Evolutionary conservation across 257 asterid genomes (phyloP), one percentile per base, ranked within the genome.

Genomic region (Ilex aquifolium): DNA sequence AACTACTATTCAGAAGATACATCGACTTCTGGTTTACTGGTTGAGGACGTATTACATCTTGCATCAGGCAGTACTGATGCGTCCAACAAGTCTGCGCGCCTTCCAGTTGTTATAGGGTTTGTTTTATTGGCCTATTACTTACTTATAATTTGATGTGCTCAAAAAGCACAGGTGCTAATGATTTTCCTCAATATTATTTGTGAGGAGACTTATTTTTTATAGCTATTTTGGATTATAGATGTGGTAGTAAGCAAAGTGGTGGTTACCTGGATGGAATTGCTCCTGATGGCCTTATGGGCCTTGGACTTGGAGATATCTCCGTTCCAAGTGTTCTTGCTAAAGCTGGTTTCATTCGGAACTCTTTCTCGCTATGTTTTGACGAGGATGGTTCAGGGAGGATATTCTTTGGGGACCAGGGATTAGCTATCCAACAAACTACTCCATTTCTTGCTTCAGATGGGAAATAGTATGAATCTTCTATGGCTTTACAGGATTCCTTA

Each of bases 161-260:
- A 21, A 21, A 21, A 21, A 21, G 27, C 1, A 21, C 39, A 16
- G 31, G 27, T 0, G 7, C 5, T 36, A 36, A 8, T 36, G 42
- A 8, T 36, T 36, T 36, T 4, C 42, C 8, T 36, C 42, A 36
- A 8, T 36, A 36, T 36, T 36, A 4, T 4, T 36, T 53, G 4
- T 12, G 5, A 11, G 17, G 17, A 11, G 4, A 49, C 17, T 14
- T 53, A 7, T 2, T 10, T 7, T 53, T 15, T 15, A 4, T 53
- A 4, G 3, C 10, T 53, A 7, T 53, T 53, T 21, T 36, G 42
- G 31, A 64, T 69, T 70, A 67, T 80, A 88, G 96, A 56, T 88
- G 96, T 71, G 97, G 97, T 58, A 82, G 85, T 81, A 81, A 75
- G 76, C 97, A 89, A 74, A 86, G 80, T 54, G 97, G 97, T 42